phyloP scores from a whole-genome alignment of 2,329 filamentous ascomycete species.

The Pyricularia grisea region DNA sequence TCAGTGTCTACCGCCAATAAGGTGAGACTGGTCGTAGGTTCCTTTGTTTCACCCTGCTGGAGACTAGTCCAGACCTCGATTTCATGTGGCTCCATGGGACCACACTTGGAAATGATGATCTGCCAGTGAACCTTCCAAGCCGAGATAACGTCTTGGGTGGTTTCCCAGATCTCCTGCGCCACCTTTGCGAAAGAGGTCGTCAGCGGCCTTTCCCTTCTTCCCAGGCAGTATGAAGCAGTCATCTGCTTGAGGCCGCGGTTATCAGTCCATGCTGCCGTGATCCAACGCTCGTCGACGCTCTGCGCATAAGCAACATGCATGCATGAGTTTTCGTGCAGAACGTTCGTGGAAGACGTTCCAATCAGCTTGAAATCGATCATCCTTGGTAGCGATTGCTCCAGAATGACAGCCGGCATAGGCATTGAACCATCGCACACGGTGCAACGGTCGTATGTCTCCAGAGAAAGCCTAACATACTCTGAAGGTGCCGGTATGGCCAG shows the following conservation, averaged over 20 bases:
- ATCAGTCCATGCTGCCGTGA: conserved; percentile 74
- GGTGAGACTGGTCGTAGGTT: conserved; percentile 41
- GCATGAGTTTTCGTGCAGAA: conserved; percentile 69
- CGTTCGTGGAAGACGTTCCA: conserved; percentile 57
- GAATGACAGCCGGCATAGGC: conserved; percentile 60
- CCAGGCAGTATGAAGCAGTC: conserved; percentile 63
- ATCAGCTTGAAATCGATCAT: conserved; percentile 67
- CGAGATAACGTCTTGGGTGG: conserved; percentile 64
- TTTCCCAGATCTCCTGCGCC: conserved; percentile 69
- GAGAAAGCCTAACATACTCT: conserved; percentile 53
- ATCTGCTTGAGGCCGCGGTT: conserved; percentile 65
- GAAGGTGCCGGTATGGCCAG: conserved; percentile 52
- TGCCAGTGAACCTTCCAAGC: conserved; percentile 67
- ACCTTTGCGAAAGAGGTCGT: conserved; percentile 50
- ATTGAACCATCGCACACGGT: conserved; percentile 44
- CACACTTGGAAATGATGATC: conserved; percentile 63
- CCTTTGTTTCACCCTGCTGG: conserved; percentile 40
- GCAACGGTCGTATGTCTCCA: conserved; percentile 73
- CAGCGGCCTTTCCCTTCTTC: conserved; percentile 39
- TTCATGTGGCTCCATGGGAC: conserved; percentile 58
- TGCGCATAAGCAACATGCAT: conserved; percentile 73
- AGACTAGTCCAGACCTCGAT: conserved; percentile 48
- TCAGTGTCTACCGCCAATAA: conserved; percentile 57
- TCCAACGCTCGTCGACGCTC: conserved; percentile 68
- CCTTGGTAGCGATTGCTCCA: conserved; percentile 62